These are phyloP conservation scores for Phytophthora colocasiae DNA, from an alignment of 352 stramenopile species.

Conservation along the genomic window DNA sequence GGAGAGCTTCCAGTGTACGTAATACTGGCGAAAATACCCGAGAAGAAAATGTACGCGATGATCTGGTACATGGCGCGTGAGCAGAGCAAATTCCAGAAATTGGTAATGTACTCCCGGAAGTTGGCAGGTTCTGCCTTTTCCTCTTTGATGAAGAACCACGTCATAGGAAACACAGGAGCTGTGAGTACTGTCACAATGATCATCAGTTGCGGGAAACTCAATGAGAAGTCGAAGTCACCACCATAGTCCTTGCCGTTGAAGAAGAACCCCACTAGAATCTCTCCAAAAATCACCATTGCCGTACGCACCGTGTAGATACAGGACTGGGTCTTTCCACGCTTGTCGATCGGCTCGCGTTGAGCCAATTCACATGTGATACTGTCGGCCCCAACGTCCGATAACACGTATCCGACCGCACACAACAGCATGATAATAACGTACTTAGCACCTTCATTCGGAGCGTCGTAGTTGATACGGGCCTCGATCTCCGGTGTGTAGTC, in stretches of 20 bases:
- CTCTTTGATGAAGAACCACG: constrained; percentile 43
- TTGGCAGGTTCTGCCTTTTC: constrained; percentile 24
- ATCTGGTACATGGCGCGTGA: constrained; percentile 47
- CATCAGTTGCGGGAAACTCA: constrained; percentile 58
- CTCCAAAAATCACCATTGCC: constrained; percentile 37
- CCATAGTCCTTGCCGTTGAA: constrained; percentile 67
- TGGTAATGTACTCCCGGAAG: constrained; percentile 27
- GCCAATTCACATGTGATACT: constrained; percentile 47
- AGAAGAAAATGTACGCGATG: constrained; percentile 40
- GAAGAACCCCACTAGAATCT: constrained; percentile 42
- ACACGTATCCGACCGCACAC: constrained; percentile 74
- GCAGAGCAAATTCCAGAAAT: constrained; percentile 34
- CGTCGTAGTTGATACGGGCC: constrained; percentile 42
- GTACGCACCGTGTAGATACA: constrained; percentile 54
- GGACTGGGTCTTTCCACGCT: constrained; percentile 48
- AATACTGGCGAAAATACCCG: constrained; percentile 35
- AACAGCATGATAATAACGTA: constrained; percentile 79
- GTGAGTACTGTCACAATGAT: constrained; percentile 38
- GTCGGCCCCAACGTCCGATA: constrained; percentile 76
- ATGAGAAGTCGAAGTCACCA: constrained; percentile 54
- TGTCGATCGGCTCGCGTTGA: constrained; percentile 46
- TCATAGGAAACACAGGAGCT: constrained; percentile 27
- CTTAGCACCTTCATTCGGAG: constrained; percentile 38
- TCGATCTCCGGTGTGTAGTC: constrained; percentile 33
- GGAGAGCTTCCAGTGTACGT: constrained; percentile 28